These are phyloP conservation scores for Tephrocybe sp. DNA, from an alignment of 768 basidiomycete species.

Conservation along the genomic window DNA sequence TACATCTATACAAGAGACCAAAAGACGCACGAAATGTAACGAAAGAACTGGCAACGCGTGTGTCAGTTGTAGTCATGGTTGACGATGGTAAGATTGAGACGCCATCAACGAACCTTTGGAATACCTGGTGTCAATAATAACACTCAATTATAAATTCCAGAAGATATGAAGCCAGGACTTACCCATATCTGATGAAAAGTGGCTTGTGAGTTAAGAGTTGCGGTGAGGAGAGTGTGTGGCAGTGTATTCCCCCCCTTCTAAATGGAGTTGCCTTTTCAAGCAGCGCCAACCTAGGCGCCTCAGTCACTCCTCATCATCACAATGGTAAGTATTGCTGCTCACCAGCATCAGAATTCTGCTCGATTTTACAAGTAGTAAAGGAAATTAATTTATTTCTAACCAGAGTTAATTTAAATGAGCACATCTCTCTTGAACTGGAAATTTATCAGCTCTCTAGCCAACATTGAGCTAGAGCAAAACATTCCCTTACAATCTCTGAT, in stretches of 20 bases:
- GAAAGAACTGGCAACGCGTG: conserved; percentile 72
- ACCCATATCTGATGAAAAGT: conserved; percentile 16
- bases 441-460: too few relatives aligned
- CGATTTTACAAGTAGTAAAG: too few relatives aligned
- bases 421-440: too few relatives aligned
- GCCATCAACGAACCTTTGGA: conserved; percentile 50
- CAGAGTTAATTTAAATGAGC: too few relatives aligned
- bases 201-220: conserved; percentile 8
- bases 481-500: too few relatives aligned
- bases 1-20: neutral
- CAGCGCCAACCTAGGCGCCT: neutral
- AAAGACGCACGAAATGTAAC: conserved; percentile 82
- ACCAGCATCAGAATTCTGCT: too few relatives aligned
- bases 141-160: neutral
- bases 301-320: neutral
- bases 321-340: too few relatives aligned
- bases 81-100: neutral
- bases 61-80: conserved; percentile 7
- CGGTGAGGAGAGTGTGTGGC: conserved; percentile 6
- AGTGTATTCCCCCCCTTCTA: neutral
- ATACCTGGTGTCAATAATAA: conserved; percentile 38
- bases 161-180: conserved; percentile 1
- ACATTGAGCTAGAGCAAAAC: too few relatives aligned
- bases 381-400: too few relatives aligned
- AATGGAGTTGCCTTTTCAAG: conserved; percentile 16